Base-by-base conservation (phyloP, 257 asterid genomes). In the Primulina tabacum region DNA sequence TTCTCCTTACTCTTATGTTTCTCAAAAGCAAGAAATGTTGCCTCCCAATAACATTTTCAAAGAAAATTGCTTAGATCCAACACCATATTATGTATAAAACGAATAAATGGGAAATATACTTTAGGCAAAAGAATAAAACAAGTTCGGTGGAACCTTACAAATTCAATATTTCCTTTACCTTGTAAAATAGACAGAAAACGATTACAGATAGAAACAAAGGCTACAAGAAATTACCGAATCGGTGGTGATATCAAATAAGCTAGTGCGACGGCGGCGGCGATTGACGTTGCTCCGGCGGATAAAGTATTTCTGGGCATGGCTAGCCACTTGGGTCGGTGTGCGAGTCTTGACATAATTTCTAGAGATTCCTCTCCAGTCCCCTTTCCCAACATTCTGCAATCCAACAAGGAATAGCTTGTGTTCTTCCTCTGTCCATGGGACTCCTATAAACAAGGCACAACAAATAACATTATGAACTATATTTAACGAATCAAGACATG, bases 341-440 rank as follows among this genome's bases (percentile, higher is more conserved):
- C 97, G 94, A 68, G 92, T 86, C 76, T 88, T 92, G 59, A 92
- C 97, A 40, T 82, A 92, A 63, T 90, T 92, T 75, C 88, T 79
- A 4, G 98, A 92, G 65, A 92, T 92, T 60, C 96, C 96, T 80
- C 90, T 88, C 96, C 96, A 89, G 57, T 92, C 96, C 34, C 98
- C 97, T 77, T 81, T 89, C 43, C 98, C 97, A 7, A 85, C 88
- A 73, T 81, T 88, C 81, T 90, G 81, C 77, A 90, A 77, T 73
- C 98, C 97, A 75, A 88, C 38, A 26, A 92, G 89, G 90, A 89
- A 92, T 69, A 86, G 72, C 78, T 80, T 92, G 73, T 92, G 96
- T 71, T 92, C 98, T 50, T 85, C 97, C 82, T 92, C 97, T 16
- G 96, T 85, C 97, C 97, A 92, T 56, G 96, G 92, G 71, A 86